Base-by-base conservation (phyloP, 352 stramenopile species). In the Phytophthora boehmeriae region DNA sequence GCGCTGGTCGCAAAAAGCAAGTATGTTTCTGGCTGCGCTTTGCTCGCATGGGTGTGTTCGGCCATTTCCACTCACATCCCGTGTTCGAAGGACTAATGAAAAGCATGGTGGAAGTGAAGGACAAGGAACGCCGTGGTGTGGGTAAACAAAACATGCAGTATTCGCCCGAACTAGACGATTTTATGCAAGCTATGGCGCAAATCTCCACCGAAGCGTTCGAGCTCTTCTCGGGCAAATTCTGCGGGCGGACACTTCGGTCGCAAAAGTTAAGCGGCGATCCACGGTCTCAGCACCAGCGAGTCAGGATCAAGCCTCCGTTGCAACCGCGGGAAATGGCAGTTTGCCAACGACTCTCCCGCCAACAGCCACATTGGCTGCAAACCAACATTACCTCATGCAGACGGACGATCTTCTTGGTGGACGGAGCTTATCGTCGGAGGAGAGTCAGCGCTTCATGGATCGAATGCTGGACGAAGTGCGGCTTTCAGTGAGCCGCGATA, bases 121-220 rank as follows among this genome's bases (percentile, higher is more conserved):
- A 94, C 63, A 90, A 92, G 53, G 78, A 89, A 51, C 83, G 78
- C 2, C 83, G 86, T 39, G 86, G 86, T 16, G 86, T 92, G 10
- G 86, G 86, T 22, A 94, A 92, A 64, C 86, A 94, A 41, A 94
- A 94, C 54, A 94, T 92, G 86, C 75, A 88, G 63, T 94, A 94
- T 59, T 76, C 86, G 0, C 70, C 67, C 50, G 61, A 80, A 8
- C 55, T 94, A 53, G 86, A 94, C 49, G 80, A 80, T 9, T 94
- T 94, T 34, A 88, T 94, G 80, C 71, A 77, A 34, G 63, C 65
- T 11, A 68, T 94, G 25, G 63, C 81, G 1, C 60, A 73, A n/a
- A 63, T 89, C 38, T 93, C 86, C 0, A 80, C 84, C 46, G 78
- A 89, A 14, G 83, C 83, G 8, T 92, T 92, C 17, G 86, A 94